Conservation (phyloP, 106 monocot genomes). For the Acorus calamus region DNA sequence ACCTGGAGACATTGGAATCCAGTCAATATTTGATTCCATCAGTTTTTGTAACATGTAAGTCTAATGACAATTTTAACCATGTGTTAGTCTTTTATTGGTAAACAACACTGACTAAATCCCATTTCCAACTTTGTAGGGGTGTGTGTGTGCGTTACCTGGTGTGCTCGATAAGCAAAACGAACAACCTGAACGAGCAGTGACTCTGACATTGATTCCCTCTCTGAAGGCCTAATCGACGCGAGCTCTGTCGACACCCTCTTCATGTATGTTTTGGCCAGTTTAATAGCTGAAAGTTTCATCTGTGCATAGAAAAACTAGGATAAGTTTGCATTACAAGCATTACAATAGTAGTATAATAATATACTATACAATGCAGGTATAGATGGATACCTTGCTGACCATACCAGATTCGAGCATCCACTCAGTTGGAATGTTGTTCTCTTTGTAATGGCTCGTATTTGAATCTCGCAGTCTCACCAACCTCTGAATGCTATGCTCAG, state of each 20-base stretch:
- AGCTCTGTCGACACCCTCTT: constrained; percentile 60
- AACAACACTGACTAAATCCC: no score
- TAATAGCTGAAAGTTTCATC: constrained; percentile 62
- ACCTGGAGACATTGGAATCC: no score
- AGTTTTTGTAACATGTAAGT: no score
- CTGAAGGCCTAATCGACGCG: constrained; percentile 24
- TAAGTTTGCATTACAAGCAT: no score
- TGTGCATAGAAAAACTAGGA: constrained; percentile 9
- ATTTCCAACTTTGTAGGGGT: no score
- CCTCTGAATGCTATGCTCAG: constrained; percentile 51
- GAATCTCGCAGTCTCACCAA: constrained; percentile 45
- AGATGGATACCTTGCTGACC: constrained; percentile 38
- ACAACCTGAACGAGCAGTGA: constrained; percentile 57
- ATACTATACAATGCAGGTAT: no score
- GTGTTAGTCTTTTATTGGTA: no score
- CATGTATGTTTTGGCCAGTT: constrained; percentile 55
- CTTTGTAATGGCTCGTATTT: constrained; percentile 31
- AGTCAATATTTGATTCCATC: no score
- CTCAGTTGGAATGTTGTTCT: constrained; percentile 57
- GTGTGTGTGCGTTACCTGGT: constrained; percentile 33
- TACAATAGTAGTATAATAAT: no score
- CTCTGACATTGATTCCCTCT: constrained; percentile 47
- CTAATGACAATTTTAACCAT: no score
- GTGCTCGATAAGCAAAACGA: constrained; percentile 67
- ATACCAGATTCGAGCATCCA: constrained; percentile 94